phyloP scores from a whole-genome alignment of 805 yeast species.

The Suhomyces emberorum region DNA sequence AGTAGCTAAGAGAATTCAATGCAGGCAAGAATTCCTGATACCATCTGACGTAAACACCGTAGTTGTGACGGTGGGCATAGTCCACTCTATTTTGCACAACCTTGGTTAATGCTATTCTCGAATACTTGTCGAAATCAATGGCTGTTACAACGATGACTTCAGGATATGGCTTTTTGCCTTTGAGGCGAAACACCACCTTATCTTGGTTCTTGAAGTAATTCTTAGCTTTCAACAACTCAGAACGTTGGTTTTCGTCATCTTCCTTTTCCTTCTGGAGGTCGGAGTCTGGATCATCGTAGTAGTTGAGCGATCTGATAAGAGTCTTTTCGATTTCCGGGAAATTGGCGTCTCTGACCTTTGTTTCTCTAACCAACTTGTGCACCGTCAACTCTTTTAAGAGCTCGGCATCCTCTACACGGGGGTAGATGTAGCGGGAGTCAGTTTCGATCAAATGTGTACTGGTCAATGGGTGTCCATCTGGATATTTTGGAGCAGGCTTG shows the following conservation, averaged over 20 bases:
- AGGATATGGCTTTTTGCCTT: conserved; percentile 43
- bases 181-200: conserved; percentile 47
- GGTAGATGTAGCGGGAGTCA: conserved; percentile 56
- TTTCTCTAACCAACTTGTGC: conserved; percentile 47
- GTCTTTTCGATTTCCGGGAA: conserved; percentile 36
- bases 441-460: conserved; percentile 39
- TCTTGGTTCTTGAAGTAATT: conserved; percentile 65
- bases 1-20: conserved; percentile 42
- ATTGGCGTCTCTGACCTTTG: conserved; percentile 45
- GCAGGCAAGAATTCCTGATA: conserved; percentile 74
- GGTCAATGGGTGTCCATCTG: conserved; percentile 32
- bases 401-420: conserved; percentile 72
- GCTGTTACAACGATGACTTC: conserved; percentile 75
- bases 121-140: conserved; percentile 68
- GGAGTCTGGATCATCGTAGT: conserved; percentile 42
- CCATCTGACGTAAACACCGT: conserved; percentile 85
- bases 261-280: conserved; percentile 35
- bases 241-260: conserved; percentile 45
- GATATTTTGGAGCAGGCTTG: conserved; percentile 18
- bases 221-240: conserved; percentile 45
- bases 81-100: conserved; percentile 84
- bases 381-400: conserved; percentile 55
- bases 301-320: conserved; percentile 36
- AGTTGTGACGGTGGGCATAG: conserved; percentile 77
- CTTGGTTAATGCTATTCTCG: conserved; percentile 55